Conservation (phyloP, 2,329 filamentous ascomycete species). For the Venturia oleaginea region DNA sequence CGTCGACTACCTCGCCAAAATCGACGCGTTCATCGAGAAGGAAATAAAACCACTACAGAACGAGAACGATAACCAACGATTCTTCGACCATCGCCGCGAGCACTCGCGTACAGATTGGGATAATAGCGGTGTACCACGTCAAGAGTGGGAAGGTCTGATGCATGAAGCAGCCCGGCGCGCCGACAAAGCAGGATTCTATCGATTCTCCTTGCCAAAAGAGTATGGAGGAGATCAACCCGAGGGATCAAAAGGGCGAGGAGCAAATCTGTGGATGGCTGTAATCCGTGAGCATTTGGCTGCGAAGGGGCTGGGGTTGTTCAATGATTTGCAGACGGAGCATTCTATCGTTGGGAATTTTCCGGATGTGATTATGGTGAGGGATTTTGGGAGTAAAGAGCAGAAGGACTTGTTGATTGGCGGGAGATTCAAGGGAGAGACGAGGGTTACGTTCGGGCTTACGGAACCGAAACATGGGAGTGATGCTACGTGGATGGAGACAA, state of each 20-base stretch:
- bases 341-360: slow-evolving; percentile 55
- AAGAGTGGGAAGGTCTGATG: slow-evolving; percentile 51
- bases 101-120: slow-evolving; percentile 54
- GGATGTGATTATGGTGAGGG: slow-evolving; percentile 52
- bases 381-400: slow-evolving; percentile 49
- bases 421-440: slow-evolving; percentile 43
- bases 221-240: slow-evolving; percentile 41
- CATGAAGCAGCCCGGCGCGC: slow-evolving; percentile 40
- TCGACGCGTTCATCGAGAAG: slow-evolving; percentile 49
- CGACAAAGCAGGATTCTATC: slow-evolving; percentile 52
- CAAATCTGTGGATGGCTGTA: slow-evolving; percentile 55
- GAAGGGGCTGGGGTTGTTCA: slow-evolving; percentile 52
- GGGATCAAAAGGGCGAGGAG: slow-evolving; percentile 27
- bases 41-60: slow-evolving; percentile 48
- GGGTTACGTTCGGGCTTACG: slow-evolving; percentile 53
- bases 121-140: slow-evolving; percentile 45
- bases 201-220: slow-evolving; percentile 47
- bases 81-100: slow-evolving; percentile 58
- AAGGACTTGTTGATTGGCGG: slow-evolving; percentile 45
- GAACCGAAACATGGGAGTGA: slow-evolving; percentile 55
- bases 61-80: slow-evolving; percentile 50
- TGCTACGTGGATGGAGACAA: slow-evolving; percentile 53
- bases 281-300: slow-evolving; percentile 51
- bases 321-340: slow-evolving; percentile 57
- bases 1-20: slow-evolving; percentile 34